A percentile compares a stretch with the other conserved stretches of the same genome.
Evolutionary conservation across 139 green algal genomes (phyloP).

Genomic region (Edaphochlamys debaryana): DNA sequence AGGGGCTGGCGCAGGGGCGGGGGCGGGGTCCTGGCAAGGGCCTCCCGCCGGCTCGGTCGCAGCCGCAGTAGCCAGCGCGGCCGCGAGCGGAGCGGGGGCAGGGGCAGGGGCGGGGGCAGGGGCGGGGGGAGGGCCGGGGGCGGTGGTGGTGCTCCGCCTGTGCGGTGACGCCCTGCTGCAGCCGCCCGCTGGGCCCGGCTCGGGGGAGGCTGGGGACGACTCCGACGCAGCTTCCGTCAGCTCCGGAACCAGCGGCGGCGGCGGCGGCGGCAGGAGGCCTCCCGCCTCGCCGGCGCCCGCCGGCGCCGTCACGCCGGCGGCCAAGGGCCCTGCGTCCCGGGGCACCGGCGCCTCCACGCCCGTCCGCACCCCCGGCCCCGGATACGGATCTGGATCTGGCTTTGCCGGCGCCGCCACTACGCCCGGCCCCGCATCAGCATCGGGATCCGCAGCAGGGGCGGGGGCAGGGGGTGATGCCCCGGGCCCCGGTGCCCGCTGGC

Average conservation of each 20-base stretch:
- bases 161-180: slow-evolving; percentile 37
- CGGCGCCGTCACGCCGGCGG: background rate
- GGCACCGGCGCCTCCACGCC: background rate
- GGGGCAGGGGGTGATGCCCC: background rate
- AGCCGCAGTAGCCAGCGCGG: too few species aligned
- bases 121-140: background rate
- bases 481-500: slow-evolving; percentile 20
- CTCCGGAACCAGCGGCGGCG: too few species aligned
- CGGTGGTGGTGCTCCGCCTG: slow-evolving; percentile 16
- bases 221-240: too few species aligned
- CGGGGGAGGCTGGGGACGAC: too few species aligned
- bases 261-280: background rate
- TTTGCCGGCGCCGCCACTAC: too few species aligned
- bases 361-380: background rate
- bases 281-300: background rate
- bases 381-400: too few species aligned
- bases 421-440: background rate
- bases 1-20: background rate
- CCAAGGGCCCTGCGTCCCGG: too few species aligned
- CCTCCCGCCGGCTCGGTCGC: background rate
- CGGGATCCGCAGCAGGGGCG: background rate
- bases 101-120: background rate
- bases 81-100: too few species aligned
- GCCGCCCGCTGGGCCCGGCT: background rate
- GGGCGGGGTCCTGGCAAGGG: too few species aligned